A percentile compares a stretch with the other conserved stretches of the same genome.
These are phyloP conservation scores for Aegilops bicornis DNA, from an alignment of 176 grass and related monocot species.

Conservation along the genomic window DNA sequence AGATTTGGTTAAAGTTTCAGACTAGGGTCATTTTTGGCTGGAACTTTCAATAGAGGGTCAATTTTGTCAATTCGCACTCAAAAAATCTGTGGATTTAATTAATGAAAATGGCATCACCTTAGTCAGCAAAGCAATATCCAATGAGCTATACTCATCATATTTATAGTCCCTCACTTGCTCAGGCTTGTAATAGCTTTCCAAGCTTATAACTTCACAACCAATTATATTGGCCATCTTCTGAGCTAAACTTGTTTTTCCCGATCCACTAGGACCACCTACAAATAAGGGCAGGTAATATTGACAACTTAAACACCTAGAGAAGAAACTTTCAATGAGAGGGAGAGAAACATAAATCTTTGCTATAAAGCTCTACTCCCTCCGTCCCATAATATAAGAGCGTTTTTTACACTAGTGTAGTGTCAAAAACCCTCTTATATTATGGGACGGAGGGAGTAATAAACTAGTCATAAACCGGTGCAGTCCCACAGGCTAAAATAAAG, in stretches of 20 bases:
- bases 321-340: background rate
- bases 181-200: constrained; percentile 98
- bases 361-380: background rate
- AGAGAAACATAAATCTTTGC: background rate
- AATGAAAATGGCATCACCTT: constrained; percentile 51
- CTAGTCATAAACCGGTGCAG: background rate
- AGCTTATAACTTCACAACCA: constrained; percentile 98
- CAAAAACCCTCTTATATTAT: no score
- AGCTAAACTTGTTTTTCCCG: constrained; percentile 94
- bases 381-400: no score
- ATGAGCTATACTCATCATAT: constrained; percentile 92
- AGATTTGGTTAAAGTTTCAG: background rate
- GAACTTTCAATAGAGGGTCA: background rate
- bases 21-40: background rate
- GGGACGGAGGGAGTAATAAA: background rate
- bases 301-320: constrained; percentile 21
- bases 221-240: constrained; percentile 99
- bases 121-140: constrained; percentile 87
- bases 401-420: no score
- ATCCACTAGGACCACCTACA: constrained; percentile 95
- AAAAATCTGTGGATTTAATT: background rate
- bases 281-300: constrained; percentile 12
- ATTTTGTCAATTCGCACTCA: background rate
- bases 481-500: background rate
- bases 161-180: constrained; percentile 97